Conservation (phyloP, 2,329 filamentous ascomycete species). For the Chaetomium olivaceum region DNA sequence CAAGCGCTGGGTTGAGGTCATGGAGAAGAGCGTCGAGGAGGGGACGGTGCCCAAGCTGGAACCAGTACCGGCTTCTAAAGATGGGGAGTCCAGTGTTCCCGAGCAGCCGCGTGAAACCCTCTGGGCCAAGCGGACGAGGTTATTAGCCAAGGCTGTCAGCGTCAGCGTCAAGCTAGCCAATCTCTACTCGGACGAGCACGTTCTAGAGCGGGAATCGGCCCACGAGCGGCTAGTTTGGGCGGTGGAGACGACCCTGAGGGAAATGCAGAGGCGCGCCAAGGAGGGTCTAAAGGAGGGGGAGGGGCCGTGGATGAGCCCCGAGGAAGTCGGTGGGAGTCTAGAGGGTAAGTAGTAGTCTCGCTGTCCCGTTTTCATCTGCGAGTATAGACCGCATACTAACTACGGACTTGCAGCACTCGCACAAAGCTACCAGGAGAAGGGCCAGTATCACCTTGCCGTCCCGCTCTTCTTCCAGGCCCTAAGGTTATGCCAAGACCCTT, state of each 20-base stretch:
- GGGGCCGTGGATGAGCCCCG: conserved; percentile 67
- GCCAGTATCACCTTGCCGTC: conserved; percentile 77
- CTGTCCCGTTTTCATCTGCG: background rate
- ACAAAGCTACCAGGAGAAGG: conserved; percentile 70
- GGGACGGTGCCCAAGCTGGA: conserved; percentile 44
- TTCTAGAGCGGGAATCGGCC: conserved; percentile 71
- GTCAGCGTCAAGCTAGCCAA: conserved; percentile 83
- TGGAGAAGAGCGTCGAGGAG: conserved; percentile 53
- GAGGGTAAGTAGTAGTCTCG: conserved; percentile 54
- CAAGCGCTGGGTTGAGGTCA: conserved; percentile 57
- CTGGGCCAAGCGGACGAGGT: conserved; percentile 61
- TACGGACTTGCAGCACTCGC: conserved; percentile 60
- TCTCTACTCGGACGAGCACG: conserved; percentile 74
- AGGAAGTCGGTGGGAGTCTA: conserved; percentile 72
- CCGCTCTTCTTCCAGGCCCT: conserved; percentile 86
- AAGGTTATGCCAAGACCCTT: conserved; percentile 63
- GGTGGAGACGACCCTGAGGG: conserved; percentile 75
- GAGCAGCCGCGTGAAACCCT: conserved; percentile 47
- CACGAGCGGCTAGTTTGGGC: conserved; percentile 77
- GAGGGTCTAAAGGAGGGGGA: conserved; percentile 71
- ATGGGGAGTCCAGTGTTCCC: conserved; percentile 28
- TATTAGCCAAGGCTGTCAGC: conserved; percentile 72
- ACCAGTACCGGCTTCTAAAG: conserved; percentile 15
- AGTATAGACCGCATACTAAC: conserved; percentile 28
- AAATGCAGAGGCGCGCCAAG: conserved; percentile 66